These are phyloP conservation scores for Lyophyllum atratum DNA, from an alignment of 768 basidiomycete species.

Conservation along the genomic window DNA sequence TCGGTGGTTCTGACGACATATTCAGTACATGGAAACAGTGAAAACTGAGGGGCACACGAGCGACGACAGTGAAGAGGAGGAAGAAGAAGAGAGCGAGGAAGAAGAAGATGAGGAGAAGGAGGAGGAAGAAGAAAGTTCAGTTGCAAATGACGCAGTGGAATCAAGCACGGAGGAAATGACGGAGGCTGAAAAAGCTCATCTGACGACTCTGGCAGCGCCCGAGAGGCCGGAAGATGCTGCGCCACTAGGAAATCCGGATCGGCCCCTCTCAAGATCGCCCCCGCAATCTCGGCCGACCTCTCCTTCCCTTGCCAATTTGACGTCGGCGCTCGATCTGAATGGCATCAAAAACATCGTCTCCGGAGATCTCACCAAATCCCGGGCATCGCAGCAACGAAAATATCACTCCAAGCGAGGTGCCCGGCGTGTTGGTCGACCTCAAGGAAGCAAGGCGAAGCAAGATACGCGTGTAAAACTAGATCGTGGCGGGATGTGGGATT, in stretches of 20 bases:
- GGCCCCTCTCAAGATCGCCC: constrained; percentile 49
- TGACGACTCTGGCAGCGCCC: constrained; percentile 4
- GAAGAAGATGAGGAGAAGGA: constrained; percentile 39
- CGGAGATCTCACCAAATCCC: constrained; percentile 58
- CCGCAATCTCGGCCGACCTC: constrained; percentile 51
- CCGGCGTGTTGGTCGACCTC: constrained; percentile 63
- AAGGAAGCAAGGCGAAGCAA: constrained; percentile 86
- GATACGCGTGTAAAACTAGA: constrained; percentile 68
- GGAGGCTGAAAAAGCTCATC: background rate
- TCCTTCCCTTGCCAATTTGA: constrained; percentile 43
- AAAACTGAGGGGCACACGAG: constrained; percentile 31
- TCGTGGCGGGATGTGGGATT: constrained; percentile 63
- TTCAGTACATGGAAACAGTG: constrained; percentile 69
- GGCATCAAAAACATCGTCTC: constrained; percentile 64
- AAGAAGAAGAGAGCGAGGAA: constrained; percentile 38
- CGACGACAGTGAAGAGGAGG: constrained; percentile 24
- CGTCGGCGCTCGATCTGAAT: constrained; percentile 39
- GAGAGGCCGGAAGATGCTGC: background rate
- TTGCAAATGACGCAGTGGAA: constrained; percentile 28
- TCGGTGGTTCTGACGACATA: constrained; percentile 10
- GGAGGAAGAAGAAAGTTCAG: constrained; percentile 31
- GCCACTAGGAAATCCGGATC: constrained; percentile 26
- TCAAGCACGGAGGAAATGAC: background rate
- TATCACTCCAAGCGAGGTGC: constrained; percentile 76
- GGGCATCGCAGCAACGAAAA: constrained; percentile 67